Base-by-base conservation (phyloP, 2,329 filamentous ascomycete genomes). In the Ophiostoma sp. region DNA sequence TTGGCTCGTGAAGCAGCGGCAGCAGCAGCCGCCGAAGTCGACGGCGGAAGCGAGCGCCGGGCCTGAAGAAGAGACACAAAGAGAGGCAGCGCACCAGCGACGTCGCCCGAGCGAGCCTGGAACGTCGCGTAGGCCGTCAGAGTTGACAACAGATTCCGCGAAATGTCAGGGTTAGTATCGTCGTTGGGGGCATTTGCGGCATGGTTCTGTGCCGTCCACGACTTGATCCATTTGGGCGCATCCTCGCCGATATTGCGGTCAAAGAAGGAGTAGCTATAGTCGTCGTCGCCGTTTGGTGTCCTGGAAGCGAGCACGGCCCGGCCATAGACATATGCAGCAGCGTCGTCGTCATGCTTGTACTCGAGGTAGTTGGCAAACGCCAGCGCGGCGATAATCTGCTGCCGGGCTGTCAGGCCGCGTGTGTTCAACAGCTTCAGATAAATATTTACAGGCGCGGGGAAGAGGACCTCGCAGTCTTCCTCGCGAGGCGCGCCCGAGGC, bases 361-460 rank as follows among this genome's bases (percentile, higher is more conserved):
- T 94, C 92, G 52, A 97, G 86, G 88, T 93, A 98, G 72, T 93
- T 91, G 1, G 92, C 95, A 80, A 95, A 97, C 0, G 91, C 91
- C 57, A 97, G 83, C 3, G 93, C 92, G 3, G 95, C 94, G 73
- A 95, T 91, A 70, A 98, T 85, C 78, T 90, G 91, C 81, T 98
- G 94, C 73, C 89, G 87, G n/a, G 89, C 86, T 0, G 88, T 91
- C 78, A 98, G 93, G 1, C 95, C 95, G 72, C 88, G 87, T 0
- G 93, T 95, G 7, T 91, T 93, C 71, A 98, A 82, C 68, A 98
- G 90, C 78, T 92, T 92, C 82, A 92, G 87, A 80, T 98, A 98
- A 78, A 90, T 94, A 17, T 85, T 87, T 78, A 96, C 92, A 0
- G 95, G 93, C 0, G 88, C 80, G 4, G 90, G 88, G 74, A 90